Evolutionary conservation across 2,329 filamentous ascomycete genomes (phyloP), one percentile per base, ranked within the genome.

Genomic region (Penicillium sp.): DNA sequence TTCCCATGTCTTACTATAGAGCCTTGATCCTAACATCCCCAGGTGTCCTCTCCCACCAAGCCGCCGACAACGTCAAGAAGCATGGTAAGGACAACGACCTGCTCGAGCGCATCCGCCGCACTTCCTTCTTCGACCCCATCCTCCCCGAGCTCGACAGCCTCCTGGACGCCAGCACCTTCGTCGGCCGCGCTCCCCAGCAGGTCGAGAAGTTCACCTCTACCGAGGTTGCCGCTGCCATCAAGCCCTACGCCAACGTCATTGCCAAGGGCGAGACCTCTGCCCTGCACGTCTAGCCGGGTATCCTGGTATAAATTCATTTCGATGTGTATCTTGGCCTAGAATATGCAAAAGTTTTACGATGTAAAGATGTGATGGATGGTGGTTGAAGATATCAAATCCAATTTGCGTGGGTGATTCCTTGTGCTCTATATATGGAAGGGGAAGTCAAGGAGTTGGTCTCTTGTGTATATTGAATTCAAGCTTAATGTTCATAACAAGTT

Each of bases 81-180:
- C 75, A 86, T 68, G 88, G 88, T 30, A 82, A 84, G 59, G 74
- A 81, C 46, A 95, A 95, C 64, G 89, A 95, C 66, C 77, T 95
- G 2, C 82, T 95, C 12, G 83, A 88, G 55, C 77, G 90, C 12
- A 90, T 96, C 65, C 82, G 81, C 66, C 76, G 72, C 43, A 85
- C 78, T 35, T 75, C 82, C 36, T 95, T 88, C 76, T 95, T 95
- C 75, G 76, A 70, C 52, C 76, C 86, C 1, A 82, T 92, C 55
- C 81, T 81, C 75, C 76, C 64, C 40, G 84, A 91, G 55, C 73
- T 91, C 27, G 86, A 89, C 56, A 71, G 67, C 35, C 78, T 91
- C 71, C 72, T 91, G 40, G 78, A 86, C 54, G 77, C 87, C 1
- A 78, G 78, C 61, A 75, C 77, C 49, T 84, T 83, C 55, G 78